These are phyloP conservation scores for Mycena venus DNA, from an alignment of 768 basidiomycete species.

Conservation along the genomic window DNA sequence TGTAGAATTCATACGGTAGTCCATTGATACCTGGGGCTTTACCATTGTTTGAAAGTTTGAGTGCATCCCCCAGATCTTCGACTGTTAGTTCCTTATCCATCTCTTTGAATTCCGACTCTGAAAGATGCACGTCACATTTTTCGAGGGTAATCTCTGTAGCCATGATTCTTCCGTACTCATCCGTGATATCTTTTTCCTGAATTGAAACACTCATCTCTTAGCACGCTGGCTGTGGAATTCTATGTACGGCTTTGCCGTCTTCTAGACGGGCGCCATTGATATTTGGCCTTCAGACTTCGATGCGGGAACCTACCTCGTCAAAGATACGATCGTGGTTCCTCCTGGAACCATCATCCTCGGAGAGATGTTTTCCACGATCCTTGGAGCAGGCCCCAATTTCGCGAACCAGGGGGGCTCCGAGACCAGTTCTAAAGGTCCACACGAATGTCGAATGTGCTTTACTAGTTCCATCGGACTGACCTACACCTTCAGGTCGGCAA, in stretches of 20 bases:
- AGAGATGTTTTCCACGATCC: neutral
- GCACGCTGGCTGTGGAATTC: neutral
- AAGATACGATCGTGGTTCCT: constrained; percentile 2
- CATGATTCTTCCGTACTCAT: no score
- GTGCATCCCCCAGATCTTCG: no score
- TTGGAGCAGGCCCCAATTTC: constrained; percentile 16
- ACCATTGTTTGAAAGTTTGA: no score
- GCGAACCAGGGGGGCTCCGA: constrained; percentile 3
- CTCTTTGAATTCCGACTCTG: no score
- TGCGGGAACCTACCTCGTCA: constrained; percentile 9
- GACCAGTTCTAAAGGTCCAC: constrained; percentile 12
- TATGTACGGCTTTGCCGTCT: neutral
- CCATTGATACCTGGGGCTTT: no score
- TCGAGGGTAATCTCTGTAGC: no score
- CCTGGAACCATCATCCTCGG: neutral
- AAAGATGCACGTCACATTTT: no score
- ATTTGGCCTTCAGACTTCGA: neutral
- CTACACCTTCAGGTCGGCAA: neutral
- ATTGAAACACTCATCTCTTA: neutral
- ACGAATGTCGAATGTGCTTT: constrained; percentile 17
- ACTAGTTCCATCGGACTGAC: constrained; percentile 17
- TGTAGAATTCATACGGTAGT: no score
- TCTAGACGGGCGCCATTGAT: neutral
- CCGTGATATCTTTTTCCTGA: no score
- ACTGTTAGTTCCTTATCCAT: no score